These are phyloP conservation scores for Apiospora phragmitis DNA, from an alignment of 2,329 filamentous ascomycete genomes.

Conservation along the genomic window DNA sequence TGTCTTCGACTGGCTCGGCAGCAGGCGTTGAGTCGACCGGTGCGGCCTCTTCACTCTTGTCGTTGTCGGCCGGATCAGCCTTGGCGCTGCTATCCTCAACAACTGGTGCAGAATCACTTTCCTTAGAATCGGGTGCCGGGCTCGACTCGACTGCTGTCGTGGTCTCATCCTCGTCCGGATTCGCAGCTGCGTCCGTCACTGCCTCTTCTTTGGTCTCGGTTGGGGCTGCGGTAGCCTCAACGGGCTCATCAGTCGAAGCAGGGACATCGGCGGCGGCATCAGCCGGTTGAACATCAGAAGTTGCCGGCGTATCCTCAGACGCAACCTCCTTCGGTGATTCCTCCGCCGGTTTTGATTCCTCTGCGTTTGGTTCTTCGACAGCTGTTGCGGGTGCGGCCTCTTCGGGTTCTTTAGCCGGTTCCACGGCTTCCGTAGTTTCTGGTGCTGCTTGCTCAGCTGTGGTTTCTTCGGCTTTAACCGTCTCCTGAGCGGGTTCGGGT, in stretches of 20 bases:
- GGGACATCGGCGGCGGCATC: neutral
- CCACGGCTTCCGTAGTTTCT: constrained; percentile 45
- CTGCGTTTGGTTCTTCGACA: neutral
- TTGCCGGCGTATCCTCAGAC: constrained; percentile 10
- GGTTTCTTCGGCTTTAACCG: neutral
- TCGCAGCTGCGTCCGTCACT: neutral
- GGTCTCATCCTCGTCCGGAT: neutral
- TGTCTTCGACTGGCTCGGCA: neutral
- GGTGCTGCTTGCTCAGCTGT: neutral
- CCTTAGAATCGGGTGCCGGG: neutral
- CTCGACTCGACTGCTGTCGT: neutral
- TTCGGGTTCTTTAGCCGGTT: constrained; percentile 50
- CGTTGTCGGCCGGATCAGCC: neutral
- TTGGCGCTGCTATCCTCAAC: neutral
- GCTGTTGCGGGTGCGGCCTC: constrained; percentile 30
- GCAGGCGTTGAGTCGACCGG: constrained; percentile 5
- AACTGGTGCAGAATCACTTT: neutral
- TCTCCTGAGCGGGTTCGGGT: neutral
- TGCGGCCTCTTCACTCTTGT: constrained; percentile 8
- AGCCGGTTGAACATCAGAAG: neutral
- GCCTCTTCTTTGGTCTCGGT: neutral
- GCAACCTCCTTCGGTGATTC: constrained; percentile 3
- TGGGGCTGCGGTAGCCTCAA: neutral
- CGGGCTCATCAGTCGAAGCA: neutral
- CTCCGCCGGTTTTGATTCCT: neutral